Evolutionary conservation across 2,329 filamentous ascomycete genomes (phyloP), one percentile per base, ranked within the genome.

Genomic region (Dothideomycetes sp.): DNA sequence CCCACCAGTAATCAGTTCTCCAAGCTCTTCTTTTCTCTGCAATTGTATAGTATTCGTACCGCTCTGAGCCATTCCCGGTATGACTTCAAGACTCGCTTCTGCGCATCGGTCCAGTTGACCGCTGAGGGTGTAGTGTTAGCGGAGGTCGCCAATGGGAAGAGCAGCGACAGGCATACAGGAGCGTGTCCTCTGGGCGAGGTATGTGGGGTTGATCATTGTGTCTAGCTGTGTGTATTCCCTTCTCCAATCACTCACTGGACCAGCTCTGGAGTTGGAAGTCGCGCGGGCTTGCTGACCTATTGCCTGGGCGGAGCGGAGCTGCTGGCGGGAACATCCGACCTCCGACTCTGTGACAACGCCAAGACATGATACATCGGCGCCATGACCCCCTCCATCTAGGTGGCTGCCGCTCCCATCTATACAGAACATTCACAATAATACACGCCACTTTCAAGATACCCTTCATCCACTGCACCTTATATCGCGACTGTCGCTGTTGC

Each of bases 1-100:
- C 19, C 19, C 22, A 27, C 7, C 22, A 27, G 7, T 12, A 27
- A 27, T 27, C 22, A 27, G 22, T 7, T 27, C 22, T 7, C 12
- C 12, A 4, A 17, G 19, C 24, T 31, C 18, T 44, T 19, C 36
- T 22, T 15, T 37, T 11, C 16, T 41, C 37, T 27, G 14, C 14
- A 16, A 37, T 32, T 19, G 24, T 37, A 19, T 27, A 7, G 43
- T 29, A 39, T 40, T 80, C 88, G 60, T 81, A 98, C 91, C 65
- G 86, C 81, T 72, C 91, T 81, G 55, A 96, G 77, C 91, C 91
- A 98, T 71, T 89, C 82, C 62, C 91, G 77, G 71, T 98, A 98
- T 54, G 84, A 82, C 59, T 79, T 77, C 53, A 95, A 66, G 49
- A 95, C 91, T 72, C 89, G 79, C 61, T 71, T 73, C 67, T 84